Conservation (phyloP, 192 early-diverging fungal species). For the Funneliformis mosseae region DNA sequence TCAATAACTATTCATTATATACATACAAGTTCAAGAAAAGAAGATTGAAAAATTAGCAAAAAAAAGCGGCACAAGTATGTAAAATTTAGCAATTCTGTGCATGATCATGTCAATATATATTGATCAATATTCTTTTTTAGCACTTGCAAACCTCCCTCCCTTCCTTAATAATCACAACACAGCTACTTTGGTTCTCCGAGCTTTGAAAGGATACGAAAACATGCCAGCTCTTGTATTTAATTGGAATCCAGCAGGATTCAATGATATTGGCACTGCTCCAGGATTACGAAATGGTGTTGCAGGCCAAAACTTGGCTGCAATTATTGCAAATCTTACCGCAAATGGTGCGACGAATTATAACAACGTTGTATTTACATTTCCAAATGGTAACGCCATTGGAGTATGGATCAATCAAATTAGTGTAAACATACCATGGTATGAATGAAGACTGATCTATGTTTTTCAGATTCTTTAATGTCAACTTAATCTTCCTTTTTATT, state of each 20-base stretch:
- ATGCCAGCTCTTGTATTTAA: slow-evolving; percentile 12
- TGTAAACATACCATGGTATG: slow-evolving; percentile 19
- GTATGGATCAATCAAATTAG: not conserved
- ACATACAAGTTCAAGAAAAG: too few relatives aligned
- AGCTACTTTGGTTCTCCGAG: slow-evolving; percentile 18
- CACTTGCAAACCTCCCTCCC: not conserved
- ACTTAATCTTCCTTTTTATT: slow-evolving; percentile 13
- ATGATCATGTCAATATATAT: too few relatives aligned
- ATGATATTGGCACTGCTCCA: not conserved
- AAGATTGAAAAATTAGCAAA: too few relatives aligned
- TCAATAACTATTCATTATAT: too few relatives aligned
- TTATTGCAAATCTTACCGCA: slow-evolving; percentile 21
- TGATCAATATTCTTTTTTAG: not conserved
- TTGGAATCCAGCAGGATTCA: not conserved
- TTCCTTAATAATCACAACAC: not conserved
- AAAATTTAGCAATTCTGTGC: too few relatives aligned
- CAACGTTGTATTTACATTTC: slow-evolving; percentile 21
- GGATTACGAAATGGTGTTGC: slow-evolving; percentile 18
- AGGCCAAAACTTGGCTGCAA: slow-evolving; percentile 6
- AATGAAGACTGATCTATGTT: slow-evolving; percentile 10
- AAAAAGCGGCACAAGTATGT: too few relatives aligned
- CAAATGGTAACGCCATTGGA: slow-evolving; percentile 8
- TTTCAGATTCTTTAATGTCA: slow-evolving; percentile 19
- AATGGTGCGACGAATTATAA: slow-evolving; percentile 23
- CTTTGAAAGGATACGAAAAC: slow-evolving; percentile 22